A percentile compares a stretch with the other conserved stretches of the same genome.
phyloP scores from a whole-genome alignment of 352 stramenopile species.

The Globisporangium polare region DNA sequence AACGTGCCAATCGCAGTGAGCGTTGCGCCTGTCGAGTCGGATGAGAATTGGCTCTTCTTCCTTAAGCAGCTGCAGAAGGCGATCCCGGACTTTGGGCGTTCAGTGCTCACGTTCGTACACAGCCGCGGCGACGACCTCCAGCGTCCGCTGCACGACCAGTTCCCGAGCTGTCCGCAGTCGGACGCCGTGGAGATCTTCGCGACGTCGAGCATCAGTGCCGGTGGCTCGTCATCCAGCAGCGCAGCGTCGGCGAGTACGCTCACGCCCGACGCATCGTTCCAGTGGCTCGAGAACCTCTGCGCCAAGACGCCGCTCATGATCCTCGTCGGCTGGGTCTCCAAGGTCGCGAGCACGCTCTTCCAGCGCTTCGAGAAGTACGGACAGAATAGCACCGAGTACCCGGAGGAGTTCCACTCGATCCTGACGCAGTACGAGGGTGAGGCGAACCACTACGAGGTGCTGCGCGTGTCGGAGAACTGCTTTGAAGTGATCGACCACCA shows the following conservation, averaged over 20 bases:
- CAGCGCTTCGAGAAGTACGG: constrained; percentile 72
- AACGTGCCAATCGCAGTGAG: constrained; percentile 66
- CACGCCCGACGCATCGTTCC: constrained; percentile 31
- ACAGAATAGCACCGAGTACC: constrained; percentile 71
- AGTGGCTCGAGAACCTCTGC: constrained; percentile 66
- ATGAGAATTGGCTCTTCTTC: constrained; percentile 67
- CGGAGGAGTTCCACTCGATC: constrained; percentile 64
- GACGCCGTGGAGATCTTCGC: constrained; percentile 63
- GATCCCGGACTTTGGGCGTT: constrained; percentile 52
- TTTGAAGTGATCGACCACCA: constrained; percentile 78
- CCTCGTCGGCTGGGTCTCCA: constrained; percentile 76
- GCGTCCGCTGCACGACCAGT: constrained; percentile 32
- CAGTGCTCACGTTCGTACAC: constrained; percentile 55
- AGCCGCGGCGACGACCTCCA: constrained; percentile 57
- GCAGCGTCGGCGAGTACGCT: constrained; percentile 11
- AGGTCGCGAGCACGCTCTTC: constrained; percentile 67
- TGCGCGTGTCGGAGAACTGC: constrained; percentile 61
- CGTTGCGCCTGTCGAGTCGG: constrained; percentile 46
- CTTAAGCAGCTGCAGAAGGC: constrained; percentile 47
- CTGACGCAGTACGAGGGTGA: constrained; percentile 61
- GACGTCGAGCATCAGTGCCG: not conserved
- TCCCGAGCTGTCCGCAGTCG: constrained; percentile 53
- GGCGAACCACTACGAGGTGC: constrained; percentile 52
- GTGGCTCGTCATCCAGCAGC: not conserved
- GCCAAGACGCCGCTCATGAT: constrained; percentile 74